phyloP scores from a whole-genome alignment of 2,329 filamentous ascomycete species.

The Penicillium sp. region DNA sequence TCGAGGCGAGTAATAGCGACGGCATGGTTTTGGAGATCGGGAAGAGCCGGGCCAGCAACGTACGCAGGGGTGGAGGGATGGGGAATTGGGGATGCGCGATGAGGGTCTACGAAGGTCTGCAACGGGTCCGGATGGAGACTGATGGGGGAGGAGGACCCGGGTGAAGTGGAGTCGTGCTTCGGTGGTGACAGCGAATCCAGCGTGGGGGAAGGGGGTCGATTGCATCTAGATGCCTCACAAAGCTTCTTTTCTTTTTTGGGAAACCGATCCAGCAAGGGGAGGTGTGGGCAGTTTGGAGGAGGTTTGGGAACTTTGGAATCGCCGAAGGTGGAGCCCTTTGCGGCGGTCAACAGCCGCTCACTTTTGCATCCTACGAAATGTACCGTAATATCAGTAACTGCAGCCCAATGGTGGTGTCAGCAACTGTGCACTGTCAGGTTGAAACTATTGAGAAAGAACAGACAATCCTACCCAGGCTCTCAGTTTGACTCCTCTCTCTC shows the following conservation, averaged over 20 bases:
- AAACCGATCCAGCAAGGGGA: slow-evolving; percentile 21
- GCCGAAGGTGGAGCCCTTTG: slow-evolving; percentile 8
- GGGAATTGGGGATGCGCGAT: slow-evolving; percentile 10
- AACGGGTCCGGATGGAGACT: slow-evolving; percentile 7
- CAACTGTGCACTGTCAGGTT: no score
- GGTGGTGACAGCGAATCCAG: slow-evolving; percentile 25
- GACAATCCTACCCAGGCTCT: no score
- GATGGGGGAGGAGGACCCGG: slow-evolving; percentile 1
- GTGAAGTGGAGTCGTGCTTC: slow-evolving; percentile 17
- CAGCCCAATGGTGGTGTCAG: no score
- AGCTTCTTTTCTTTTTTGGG: slow-evolving; percentile 18
- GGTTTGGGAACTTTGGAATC: slow-evolving; percentile 6
- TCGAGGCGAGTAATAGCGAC: slow-evolving; percentile 17
- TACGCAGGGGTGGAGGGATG: slow-evolving; percentile 1
- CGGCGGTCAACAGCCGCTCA: neutral
- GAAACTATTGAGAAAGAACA: no score
- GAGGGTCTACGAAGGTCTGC: slow-evolving; percentile 10
- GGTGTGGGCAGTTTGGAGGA: no score
- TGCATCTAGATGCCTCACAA: slow-evolving; percentile 21
- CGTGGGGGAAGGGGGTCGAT: slow-evolving; percentile 12
- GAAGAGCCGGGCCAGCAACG: slow-evolving; percentile 23
- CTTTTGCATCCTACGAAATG: no score
- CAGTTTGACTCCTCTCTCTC: no score
- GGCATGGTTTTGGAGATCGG: slow-evolving; percentile 21
- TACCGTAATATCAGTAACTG: no score